Base-by-base conservation (phyloP, 2,329 filamentous ascomycete genomes). In the Aspergillus sp. region DNA sequence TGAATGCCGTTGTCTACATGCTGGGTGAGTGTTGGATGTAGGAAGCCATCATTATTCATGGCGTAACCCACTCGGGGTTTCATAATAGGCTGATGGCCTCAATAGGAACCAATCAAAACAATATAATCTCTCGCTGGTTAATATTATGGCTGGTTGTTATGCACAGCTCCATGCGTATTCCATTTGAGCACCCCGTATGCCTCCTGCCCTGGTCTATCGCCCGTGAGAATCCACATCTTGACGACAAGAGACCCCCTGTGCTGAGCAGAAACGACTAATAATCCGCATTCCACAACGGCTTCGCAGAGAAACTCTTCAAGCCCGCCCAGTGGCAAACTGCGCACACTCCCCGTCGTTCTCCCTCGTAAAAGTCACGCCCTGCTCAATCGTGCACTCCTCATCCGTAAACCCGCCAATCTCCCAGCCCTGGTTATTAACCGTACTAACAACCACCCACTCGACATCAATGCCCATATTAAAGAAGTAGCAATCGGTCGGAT, bases 381-480 rank as follows among this genome's bases (percentile, higher is more conserved):
- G 13, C 5, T 34, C 45, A 19, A 22, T 43, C 23, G 30, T 60
- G 19, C 58, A 60, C 8, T 48, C 52, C 3, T 17, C 4, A 31
- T 60, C 58, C 8, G 43, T 22, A 46, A 57, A 66, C 17, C 28
- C 46, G 4, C 38, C 41, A 28, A 66, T 54, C 15, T 56, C 19
- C 59, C 54, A 67, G 4, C 61, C 64, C 23, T 57, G 45, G 38
- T 64, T 66, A 19, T 41, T 34, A 7, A 31, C 22, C 19, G 52
- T 25, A 1, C 31, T 13, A 11, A n/a, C 57, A 11, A 23, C 8
- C 25, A 17, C 13, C 34, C 51, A 59, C 52, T 19, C 28, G 23
- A 15, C 25, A 3, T n/a, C 13, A 3, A 31, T 13, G 22, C 38
- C 52, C 5, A 54, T 22, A 28, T 54, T 54, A 7, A 46, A 7